A percentile compares a stretch with the other conserved stretches of the same genome.
phyloP scores from a whole-genome alignment of 108 stramenopile species.

The Nitzschia palea region DNA sequence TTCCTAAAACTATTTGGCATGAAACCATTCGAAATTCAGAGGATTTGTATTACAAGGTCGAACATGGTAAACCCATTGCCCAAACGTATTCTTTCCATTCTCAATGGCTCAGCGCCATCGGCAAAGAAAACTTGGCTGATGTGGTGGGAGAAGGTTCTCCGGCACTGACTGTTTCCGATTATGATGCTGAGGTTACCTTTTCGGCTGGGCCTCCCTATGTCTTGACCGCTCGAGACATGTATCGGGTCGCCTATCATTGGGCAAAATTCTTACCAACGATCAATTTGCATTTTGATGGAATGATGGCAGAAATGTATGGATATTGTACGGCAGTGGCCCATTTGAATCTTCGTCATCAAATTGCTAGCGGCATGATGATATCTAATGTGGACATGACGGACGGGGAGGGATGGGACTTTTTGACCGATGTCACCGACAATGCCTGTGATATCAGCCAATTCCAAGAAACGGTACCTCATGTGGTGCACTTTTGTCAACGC shows the following conservation, averaged over 20 bases:
- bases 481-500: constrained; percentile 82
- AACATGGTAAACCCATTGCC: constrained; percentile 71
- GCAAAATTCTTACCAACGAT: constrained; percentile 22
- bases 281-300: constrained; percentile 29
- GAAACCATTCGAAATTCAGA: constrained; percentile 18
- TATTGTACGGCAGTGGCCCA: constrained; percentile 88
- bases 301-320: constrained; percentile 55
- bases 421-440: constrained; percentile 28
- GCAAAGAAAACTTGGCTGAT: constrained; percentile 30
- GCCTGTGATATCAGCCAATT: constrained; percentile 28
- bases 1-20: constrained; percentile 39
- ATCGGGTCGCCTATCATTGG: constrained; percentile 78
- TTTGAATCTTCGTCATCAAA: constrained; percentile 66
- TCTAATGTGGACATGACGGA: constrained; percentile 39
- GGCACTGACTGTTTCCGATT: constrained; percentile 43
- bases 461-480: constrained; percentile 31
- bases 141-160: constrained; percentile 51
- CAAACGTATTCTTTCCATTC: constrained; percentile 81
- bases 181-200: constrained; percentile 60
- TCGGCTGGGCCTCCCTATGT: constrained; percentile 94
- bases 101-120: constrained; percentile 50
- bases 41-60: constrained; percentile 37
- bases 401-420: constrained; percentile 80
- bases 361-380: constrained; percentile 81
- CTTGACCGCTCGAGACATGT: constrained; percentile 78